These are phyloP conservation scores for Chlorella sorokiniana DNA, from an alignment of 139 green algal genomes.

Conservation along the genomic window DNA sequence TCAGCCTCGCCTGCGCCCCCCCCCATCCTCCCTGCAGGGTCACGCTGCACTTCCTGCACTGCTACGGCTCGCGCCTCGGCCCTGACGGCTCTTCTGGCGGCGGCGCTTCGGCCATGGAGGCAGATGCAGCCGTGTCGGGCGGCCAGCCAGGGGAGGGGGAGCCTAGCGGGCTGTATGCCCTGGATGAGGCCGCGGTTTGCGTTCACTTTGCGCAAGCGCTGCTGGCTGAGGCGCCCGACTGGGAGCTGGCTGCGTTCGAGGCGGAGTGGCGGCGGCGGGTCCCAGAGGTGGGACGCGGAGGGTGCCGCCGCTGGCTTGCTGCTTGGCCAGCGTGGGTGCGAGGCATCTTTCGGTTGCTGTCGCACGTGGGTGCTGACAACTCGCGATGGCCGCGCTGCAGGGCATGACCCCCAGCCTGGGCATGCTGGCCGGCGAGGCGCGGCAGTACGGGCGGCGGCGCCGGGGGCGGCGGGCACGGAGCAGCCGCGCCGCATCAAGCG, in stretches of 20 bases:
- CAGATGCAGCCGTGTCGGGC: neutral
- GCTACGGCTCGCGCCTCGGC: constrained; percentile 35
- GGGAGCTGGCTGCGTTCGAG: constrained; percentile 35
- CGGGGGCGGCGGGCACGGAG: constrained; percentile 13
- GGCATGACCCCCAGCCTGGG: constrained; percentile 42
- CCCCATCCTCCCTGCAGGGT: constrained; percentile 14
- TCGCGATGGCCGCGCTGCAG: too few relatives aligned
- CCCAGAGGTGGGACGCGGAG: constrained; percentile 15
- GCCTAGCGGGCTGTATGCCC: neutral
- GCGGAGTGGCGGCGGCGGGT: constrained; percentile 24
- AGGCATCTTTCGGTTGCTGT: too few relatives aligned
- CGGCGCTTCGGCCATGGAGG: neutral
- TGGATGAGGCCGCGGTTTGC: constrained; percentile 35
- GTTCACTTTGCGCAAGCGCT: constrained; percentile 33
- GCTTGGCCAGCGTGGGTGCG: too few relatives aligned
- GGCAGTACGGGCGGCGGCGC: constrained; percentile 32
- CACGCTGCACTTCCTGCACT: constrained; percentile 57
- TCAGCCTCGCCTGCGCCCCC: neutral
- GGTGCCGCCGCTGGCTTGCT: neutral
- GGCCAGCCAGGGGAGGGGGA: neutral
- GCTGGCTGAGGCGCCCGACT: constrained; percentile 21
- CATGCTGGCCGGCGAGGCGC: constrained; percentile 53
- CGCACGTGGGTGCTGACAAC: neutral
- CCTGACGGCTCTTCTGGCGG: neutral
- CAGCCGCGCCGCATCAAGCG: constrained; percentile 29